These are phyloP conservation scores for Parmelia sp. DNA, from an alignment of 495 filamentous ascomycete genomes.

Conservation along the genomic window DNA sequence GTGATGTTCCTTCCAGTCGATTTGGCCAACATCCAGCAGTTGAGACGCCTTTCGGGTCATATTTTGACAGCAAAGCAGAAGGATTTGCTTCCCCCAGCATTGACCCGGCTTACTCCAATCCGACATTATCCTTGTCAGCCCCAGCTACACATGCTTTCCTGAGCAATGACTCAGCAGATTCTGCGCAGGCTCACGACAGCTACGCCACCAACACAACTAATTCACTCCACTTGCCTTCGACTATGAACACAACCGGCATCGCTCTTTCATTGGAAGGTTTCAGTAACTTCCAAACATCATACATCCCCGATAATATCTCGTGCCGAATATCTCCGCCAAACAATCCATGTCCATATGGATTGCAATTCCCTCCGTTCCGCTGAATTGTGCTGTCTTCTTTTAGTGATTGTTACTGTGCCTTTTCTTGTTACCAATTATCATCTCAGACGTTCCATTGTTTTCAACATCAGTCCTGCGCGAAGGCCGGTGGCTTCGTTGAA, in stretches of 20 bases:
- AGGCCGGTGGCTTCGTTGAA: slow-evolving; percentile 2
- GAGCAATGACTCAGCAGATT: background rate
- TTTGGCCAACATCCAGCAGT: background rate
- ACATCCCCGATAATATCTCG: background rate
- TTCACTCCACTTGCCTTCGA: background rate
- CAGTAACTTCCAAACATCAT: background rate
- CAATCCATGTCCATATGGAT: slow-evolving; percentile 4
- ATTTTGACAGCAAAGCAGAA: background rate
- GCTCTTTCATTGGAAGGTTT: background rate
- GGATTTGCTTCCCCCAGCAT: background rate
- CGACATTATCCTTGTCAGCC: background rate
- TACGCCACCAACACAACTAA: background rate
- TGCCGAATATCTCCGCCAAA: background rate
- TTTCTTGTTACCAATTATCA: background rate
- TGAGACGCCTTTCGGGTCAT: background rate
- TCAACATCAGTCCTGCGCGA: background rate
- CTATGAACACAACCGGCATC: background rate
- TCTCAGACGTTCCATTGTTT: background rate
- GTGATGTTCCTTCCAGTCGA: background rate
- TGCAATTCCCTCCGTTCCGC: background rate
- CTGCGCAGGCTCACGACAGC: background rate
- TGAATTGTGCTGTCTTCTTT: slow-evolving; percentile 1
- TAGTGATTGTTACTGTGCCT: background rate
- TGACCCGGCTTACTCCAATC: background rate
- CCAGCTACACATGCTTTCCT: background rate